These are phyloP conservation scores for Penicillium ucsense DNA, from an alignment of 495 filamentous ascomycete species.

Conservation along the genomic window DNA sequence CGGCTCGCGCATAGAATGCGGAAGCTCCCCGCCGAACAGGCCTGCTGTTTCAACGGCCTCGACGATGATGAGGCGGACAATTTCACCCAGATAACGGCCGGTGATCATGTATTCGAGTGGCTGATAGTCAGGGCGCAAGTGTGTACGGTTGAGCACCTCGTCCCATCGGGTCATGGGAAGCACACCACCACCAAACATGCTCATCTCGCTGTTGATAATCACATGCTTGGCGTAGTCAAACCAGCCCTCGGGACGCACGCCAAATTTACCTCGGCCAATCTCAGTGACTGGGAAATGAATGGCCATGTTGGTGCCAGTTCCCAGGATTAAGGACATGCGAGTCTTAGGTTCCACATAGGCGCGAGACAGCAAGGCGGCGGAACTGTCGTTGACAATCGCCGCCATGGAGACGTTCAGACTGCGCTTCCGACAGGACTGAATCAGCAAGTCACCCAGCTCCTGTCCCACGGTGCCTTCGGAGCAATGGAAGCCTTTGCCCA, in stretches of 20 bases:
- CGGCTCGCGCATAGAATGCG: constrained; percentile 47
- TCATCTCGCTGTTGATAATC: constrained; percentile 83
- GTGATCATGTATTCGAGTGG: constrained; percentile 87
- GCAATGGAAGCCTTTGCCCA: constrained; percentile 61
- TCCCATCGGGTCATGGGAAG: constrained; percentile 71
- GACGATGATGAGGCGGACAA: constrained; percentile 64
- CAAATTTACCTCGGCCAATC: constrained; percentile 55
- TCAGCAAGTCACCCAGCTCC: constrained; percentile 51
- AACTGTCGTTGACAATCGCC: constrained; percentile 78
- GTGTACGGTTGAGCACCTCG: constrained; percentile 52
- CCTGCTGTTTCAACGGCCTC: constrained; percentile 48
- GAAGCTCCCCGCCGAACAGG: constrained; percentile 46
- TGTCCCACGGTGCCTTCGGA: constrained; percentile 46
- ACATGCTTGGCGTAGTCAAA: constrained; percentile 49
- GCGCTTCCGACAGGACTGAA: constrained; percentile 43
- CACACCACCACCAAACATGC: constrained; percentile 65
- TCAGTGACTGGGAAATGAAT: constrained; percentile 55
- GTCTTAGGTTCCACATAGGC: constrained; percentile 57
- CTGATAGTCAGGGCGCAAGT: constrained; percentile 73
- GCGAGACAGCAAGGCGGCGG: constrained; percentile 69
- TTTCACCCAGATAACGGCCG: constrained; percentile 76
- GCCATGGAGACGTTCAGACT: constrained; percentile 44
- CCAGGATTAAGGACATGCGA: constrained; percentile 69
- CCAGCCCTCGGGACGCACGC: constrained; percentile 27
- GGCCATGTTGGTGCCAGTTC: constrained; percentile 81